phyloP scores from a whole-genome alignment of 202 grass and related monocot species.

The Panicum virgatum region DNA sequence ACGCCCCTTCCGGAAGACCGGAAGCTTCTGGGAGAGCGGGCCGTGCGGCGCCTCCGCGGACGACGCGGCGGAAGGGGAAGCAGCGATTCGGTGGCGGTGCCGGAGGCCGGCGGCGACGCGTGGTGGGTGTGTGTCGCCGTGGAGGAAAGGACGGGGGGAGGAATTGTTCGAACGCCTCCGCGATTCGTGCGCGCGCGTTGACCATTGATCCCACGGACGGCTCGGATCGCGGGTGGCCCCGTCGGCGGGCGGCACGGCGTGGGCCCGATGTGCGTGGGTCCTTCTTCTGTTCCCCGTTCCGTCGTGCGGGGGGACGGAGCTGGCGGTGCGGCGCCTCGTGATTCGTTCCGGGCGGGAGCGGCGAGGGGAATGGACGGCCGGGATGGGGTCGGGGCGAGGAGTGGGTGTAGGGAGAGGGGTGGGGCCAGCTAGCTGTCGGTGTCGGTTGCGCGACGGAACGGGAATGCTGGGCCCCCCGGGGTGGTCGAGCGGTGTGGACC shows the following conservation, averaged over 20 bases:
- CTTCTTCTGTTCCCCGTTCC: no score
- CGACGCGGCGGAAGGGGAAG: background rate
- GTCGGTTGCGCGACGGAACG: background rate
- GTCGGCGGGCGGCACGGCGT: no score
- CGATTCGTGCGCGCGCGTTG: background rate
- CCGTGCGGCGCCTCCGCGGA: background rate
- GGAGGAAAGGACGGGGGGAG: background rate
- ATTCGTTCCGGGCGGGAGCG: constrained; percentile 11
- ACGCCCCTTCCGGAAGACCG: background rate
- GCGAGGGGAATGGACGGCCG: background rate
- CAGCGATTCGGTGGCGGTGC: constrained; percentile 7
- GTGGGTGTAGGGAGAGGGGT: background rate
- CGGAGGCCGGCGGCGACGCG: constrained; percentile 38
- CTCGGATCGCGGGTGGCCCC: background rate
- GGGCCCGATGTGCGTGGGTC: background rate
- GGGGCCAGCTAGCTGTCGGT: background rate
- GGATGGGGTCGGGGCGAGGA: constrained; percentile 3
- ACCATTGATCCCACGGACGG: background rate
- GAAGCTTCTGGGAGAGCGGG: background rate
- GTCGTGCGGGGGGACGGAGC: no score
- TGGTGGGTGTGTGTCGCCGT: background rate
- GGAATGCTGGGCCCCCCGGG: no score
- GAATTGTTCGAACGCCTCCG: constrained; percentile 7
- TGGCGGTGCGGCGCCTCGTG: background rate
- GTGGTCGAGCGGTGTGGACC: constrained; percentile 10